Evolutionary conservation across 352 stramenopile species (phyloP).

Genomic region (Pythium apleroticum): DNA sequence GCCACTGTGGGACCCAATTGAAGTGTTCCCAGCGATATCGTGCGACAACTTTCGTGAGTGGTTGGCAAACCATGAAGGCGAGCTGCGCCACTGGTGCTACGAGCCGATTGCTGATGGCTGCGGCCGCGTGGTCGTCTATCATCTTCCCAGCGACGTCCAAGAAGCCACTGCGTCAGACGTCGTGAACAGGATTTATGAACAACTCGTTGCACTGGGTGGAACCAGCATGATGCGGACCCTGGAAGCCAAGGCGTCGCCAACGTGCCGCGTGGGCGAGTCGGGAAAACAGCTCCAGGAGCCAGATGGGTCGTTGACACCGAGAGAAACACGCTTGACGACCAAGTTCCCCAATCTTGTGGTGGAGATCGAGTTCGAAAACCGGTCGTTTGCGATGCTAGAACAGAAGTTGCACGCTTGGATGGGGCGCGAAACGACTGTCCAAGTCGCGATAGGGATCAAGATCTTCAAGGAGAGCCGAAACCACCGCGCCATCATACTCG

Average conservation of each 20-base stretch:
- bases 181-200: not conserved
- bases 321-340: not conserved
- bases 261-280: not conserved
- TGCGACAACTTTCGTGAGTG: not conserved
- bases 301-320: not conserved
- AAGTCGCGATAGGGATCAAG: too few species aligned
- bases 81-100: not conserved
- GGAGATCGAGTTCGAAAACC: not conserved
- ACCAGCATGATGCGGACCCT: too few species aligned
- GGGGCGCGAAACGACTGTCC: too few species aligned
- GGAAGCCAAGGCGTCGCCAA: too few species aligned
- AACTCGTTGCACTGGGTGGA: too few species aligned
- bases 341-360: not conserved
- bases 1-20: not conserved
- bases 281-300: not conserved
- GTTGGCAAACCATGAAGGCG: not conserved
- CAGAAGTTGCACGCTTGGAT: too few species aligned
- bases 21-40: not conserved
- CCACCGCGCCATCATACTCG: too few species aligned
- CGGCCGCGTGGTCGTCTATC: not conserved
- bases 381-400: too few species aligned
- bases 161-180: not conserved
- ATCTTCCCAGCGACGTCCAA: not conserved
- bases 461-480: too few species aligned
- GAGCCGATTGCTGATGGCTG: not conserved